Evolutionary conservation across 2,329 filamentous ascomycete genomes (phyloP).

Genomic region (Penicillium freii): DNA sequence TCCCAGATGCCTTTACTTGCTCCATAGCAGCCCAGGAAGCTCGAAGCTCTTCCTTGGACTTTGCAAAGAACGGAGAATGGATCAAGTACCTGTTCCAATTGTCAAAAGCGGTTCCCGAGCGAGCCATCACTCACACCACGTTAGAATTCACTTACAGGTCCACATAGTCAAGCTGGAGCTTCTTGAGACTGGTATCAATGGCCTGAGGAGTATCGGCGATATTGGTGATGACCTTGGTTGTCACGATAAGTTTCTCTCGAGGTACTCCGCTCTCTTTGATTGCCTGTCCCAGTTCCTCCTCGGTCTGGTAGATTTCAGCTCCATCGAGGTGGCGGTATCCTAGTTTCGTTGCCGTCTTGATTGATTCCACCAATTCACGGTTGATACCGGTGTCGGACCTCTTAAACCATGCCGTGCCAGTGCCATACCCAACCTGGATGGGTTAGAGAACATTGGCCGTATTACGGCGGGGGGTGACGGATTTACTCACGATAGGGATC

Average conservation of each 20-base stretch:
- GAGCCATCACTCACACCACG: not conserved
- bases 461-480: not conserved
- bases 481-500: slow-evolving; percentile 53
- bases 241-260: slow-evolving; percentile 52
- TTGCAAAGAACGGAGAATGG: slow-evolving; percentile 59
- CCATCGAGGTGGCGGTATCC: slow-evolving; percentile 64
- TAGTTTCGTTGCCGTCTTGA: slow-evolving; percentile 57
- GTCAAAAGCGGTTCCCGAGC: not conserved
- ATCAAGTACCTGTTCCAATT: slow-evolving; percentile 54
- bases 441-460: slow-evolving; percentile 1
- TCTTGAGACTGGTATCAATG: slow-evolving; percentile 57
- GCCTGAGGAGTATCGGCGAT: slow-evolving; percentile 57
- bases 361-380: slow-evolving; percentile 53
- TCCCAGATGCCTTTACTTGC: slow-evolving; percentile 54
- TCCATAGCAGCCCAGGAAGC: slow-evolving; percentile 61
- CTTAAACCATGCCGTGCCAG: slow-evolving; percentile 66
- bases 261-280: slow-evolving; percentile 48
- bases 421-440: slow-evolving; percentile 58
- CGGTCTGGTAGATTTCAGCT: slow-evolving; percentile 56
- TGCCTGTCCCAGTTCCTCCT: slow-evolving; percentile 49
- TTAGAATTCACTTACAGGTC: slow-evolving; percentile 52
- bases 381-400: slow-evolving; percentile 49
- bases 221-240: slow-evolving; percentile 57
- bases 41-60: slow-evolving; percentile 55
- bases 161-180: slow-evolving; percentile 60